phyloP scores from a whole-genome alignment of 2,329 filamentous ascomycete genomes.

The Trichophyton benhamiae region DNA sequence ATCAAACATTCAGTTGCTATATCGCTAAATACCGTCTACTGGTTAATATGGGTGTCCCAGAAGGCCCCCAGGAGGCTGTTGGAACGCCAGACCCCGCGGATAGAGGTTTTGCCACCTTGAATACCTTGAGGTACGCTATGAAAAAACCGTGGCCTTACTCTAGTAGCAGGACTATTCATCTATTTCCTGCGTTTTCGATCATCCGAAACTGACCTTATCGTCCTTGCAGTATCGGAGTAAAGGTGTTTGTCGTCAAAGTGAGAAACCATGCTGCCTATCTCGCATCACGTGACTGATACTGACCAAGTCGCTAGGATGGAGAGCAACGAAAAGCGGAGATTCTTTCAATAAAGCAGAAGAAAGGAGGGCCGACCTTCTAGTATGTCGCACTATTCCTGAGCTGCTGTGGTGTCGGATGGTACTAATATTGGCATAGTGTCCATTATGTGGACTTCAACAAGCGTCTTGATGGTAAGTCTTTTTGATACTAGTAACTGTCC shows the following conservation, averaged over 20 bases:
- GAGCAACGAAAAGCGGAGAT: constrained; percentile 88
- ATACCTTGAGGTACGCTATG: constrained; percentile 58
- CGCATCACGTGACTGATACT: constrained; percentile 14
- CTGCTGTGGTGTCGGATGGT: constrained; percentile 8
- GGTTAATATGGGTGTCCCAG: constrained; percentile 42
- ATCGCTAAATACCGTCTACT: constrained; percentile 1
- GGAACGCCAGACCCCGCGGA: constrained; percentile 50
- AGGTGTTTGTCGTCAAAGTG: constrained; percentile 59
- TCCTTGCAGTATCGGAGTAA: constrained; percentile 47
- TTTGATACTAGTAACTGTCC: not conserved
- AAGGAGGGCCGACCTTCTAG: constrained; percentile 80
- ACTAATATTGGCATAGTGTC: constrained; percentile 39
- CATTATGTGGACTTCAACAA: constrained; percentile 99
- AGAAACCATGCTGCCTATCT: constrained; percentile 18
- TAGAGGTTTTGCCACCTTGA: constrained; percentile 72
- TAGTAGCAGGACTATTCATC: not conserved
- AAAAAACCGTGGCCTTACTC: not conserved
- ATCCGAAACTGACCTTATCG: not conserved
- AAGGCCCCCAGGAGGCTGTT: constrained; percentile 41
- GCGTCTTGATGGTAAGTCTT: constrained; percentile 44
- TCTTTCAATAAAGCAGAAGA: constrained; percentile 80
- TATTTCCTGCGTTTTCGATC: not conserved
- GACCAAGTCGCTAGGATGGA: constrained; percentile 47
- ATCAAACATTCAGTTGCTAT: constrained; percentile 12
- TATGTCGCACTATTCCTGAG: constrained; percentile 18